Evolutionary conservation across 1,284 basidiomycete species (phyloP).

Genomic region (Peniophora sp.): DNA sequence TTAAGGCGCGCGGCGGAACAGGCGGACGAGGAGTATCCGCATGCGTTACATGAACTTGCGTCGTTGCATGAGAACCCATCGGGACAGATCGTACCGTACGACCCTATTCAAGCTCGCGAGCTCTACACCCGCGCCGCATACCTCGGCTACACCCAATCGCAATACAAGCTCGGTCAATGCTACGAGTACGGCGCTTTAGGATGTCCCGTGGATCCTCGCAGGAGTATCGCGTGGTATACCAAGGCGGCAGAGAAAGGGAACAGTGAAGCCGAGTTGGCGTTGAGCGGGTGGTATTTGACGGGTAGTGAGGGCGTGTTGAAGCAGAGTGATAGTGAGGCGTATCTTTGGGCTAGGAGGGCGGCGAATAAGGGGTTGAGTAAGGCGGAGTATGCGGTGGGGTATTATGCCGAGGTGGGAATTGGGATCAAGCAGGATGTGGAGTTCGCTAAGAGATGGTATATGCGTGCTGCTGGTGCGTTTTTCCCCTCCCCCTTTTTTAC

Average conservation of each 20-base stretch:
- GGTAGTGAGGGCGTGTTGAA: conserved; percentile 94
- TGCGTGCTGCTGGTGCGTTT: conserved; percentile 86
- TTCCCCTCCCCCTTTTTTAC: conserved; percentile 7
- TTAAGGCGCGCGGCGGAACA: conserved; percentile 92
- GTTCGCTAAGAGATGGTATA: conserved; percentile 97
- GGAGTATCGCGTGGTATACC: conserved; percentile 98
- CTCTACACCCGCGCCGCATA: conserved; percentile 91
- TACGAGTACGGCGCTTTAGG: conserved; percentile 90
- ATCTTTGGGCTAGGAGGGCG: conserved; percentile 90
- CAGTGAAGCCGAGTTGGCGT: conserved; percentile 88
- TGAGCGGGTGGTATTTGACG: conserved; percentile 97
- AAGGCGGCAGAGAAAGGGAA: conserved; percentile 95
- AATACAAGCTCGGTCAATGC: conserved; percentile 92
- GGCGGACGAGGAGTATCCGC: conserved; percentile 97
- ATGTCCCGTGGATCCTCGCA: conserved; percentile 88
- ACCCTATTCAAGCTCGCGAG: conserved; percentile 78
- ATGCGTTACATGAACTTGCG: conserved; percentile 95
- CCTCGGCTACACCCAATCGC: conserved; percentile 88
- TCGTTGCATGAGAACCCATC: conserved; percentile 80
- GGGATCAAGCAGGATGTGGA: conserved; percentile 95
- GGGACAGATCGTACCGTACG: conserved; percentile 57
- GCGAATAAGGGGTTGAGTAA: conserved; percentile 91
- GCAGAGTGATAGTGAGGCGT: conserved; percentile 96
- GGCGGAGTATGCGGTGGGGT: conserved; percentile 94
- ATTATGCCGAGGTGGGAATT: conserved; percentile 97